A percentile compares a stretch with the other conserved stretches of the same genome.
Evolutionary conservation across 805 yeast genomes (phyloP).

Genomic region (Ogataea nakhonphanomensis): DNA sequence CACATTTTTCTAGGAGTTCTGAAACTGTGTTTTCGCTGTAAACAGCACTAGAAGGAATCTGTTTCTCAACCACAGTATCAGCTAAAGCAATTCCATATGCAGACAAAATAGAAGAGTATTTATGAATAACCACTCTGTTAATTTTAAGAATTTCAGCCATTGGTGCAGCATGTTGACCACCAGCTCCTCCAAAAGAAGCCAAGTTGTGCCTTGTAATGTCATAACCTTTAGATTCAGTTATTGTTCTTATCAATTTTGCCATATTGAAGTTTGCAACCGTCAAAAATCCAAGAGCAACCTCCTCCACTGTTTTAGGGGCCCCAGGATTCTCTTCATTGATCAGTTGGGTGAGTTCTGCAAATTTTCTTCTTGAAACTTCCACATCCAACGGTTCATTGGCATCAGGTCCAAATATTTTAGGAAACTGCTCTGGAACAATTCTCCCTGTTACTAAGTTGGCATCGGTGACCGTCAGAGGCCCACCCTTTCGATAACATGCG

Average conservation of each 20-base stretch:
- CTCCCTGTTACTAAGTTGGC: constrained; percentile 10
- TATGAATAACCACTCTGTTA: constrained; percentile 61
- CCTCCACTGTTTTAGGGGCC: constrained; percentile 47
- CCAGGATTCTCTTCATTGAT: constrained; percentile 44
- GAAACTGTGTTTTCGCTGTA: constrained; percentile 15
- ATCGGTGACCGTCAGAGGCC: constrained; percentile 10
- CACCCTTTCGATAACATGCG: constrained; percentile 10
- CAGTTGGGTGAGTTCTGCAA: constrained; percentile 41
- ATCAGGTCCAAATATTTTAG: constrained; percentile 9
- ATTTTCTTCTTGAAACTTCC: constrained; percentile 7
- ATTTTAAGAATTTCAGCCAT: constrained; percentile 70
- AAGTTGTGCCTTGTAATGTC: constrained; percentile 58
- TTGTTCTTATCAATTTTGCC: constrained; percentile 80
- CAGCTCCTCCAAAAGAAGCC: constrained; percentile 86
- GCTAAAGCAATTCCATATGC: constrained; percentile 68
- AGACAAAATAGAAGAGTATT: constrained; percentile 47
- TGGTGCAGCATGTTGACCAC: constrained; percentile 80
- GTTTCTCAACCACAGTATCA: constrained; percentile 32
- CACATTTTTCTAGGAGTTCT: constrained; percentile 18
- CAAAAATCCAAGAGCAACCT: constrained; percentile 74
- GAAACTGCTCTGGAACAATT: constrained; percentile 12
- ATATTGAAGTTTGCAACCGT: constrained; percentile 78
- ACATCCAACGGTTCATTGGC: constrained; percentile 9
- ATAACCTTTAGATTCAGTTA: constrained; percentile 79
- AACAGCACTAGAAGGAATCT: constrained; percentile 26